Evolutionary conservation across 495 filamentous ascomycete species (phyloP), one percentile per base, ranked within the genome.

Genomic region (Massariosphaeria phaeospora): DNA sequence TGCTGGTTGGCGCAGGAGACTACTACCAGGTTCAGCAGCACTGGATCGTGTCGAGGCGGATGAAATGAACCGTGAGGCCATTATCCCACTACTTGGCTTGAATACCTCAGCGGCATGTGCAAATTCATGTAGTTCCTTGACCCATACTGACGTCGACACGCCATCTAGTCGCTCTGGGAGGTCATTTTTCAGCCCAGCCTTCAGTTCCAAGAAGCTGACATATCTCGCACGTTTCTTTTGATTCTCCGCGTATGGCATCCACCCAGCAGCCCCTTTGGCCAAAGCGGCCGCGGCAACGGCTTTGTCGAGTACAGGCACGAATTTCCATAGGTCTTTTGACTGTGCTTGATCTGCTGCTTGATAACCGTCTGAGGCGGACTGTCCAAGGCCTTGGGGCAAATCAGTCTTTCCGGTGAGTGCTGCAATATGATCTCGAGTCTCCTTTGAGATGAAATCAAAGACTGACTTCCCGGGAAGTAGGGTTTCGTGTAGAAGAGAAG

Each of bases 61-160:
- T 2, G 85, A 85, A 0, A 88, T 96, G 64, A 98, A 98, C 3
- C 90, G 82, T 21, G 86, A 86, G 15, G 93, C 93, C 86, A 98
- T 96, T 52, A 86, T 75, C 0, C 88, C 89, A 24, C 85, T 85
- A 76, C 95, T 84, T 0, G 93, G 93, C 67, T 87, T 90, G 75
- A 96, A 97, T 6, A 96, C 91, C 62, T 84, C 78, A 6, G 94
- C 93, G 25, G 89, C 91, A 52, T 85, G 86, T 34, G 82, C 77
- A 66, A 98, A 98, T 66, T 98, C 94, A 35, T 82, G 69, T 45
- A 95, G 75, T 67, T 98, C 93, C 48, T 79, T 81, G 5, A 81
- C 66, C 77, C 88, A 94, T 48, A 91, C 88, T 45, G 90, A 83
- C 30, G 76, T 82, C 41, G 72, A 80, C 62, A 79, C 75, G 0